Evolutionary conservation across 805 yeast species (phyloP).

Genomic region (Lachancea fermentati): DNA sequence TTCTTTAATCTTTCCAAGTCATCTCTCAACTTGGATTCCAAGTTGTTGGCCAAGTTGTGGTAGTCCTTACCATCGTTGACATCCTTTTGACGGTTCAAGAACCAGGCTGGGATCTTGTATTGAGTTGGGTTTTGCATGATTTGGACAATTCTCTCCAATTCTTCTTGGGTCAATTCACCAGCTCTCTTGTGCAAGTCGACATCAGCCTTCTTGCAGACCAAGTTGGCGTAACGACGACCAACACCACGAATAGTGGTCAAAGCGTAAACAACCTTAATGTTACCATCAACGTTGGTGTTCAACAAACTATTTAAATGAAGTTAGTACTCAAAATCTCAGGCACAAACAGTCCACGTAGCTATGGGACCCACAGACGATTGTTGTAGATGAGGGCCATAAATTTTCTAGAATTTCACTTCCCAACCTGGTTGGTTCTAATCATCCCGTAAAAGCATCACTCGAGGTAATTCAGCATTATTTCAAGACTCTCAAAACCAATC

Average conservation of each 20-base stretch:
- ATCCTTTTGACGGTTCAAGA: slow-evolving; percentile 99
- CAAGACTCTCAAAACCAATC: too few species aligned
- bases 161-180: slow-evolving; percentile 99
- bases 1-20: slow-evolving; percentile 99
- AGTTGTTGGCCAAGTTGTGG: slow-evolving; percentile 98
- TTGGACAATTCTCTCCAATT: slow-evolving; percentile 99
- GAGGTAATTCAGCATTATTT: too few species aligned
- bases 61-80: slow-evolving; percentile 97
- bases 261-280: slow-evolving; percentile 99
- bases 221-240: slow-evolving; percentile 99
- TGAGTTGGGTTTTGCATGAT: slow-evolving; percentile 99
- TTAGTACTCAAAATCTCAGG: slow-evolving; percentile 38
- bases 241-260: slow-evolving; percentile 99
- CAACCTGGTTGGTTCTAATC: too few species aligned
- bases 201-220: slow-evolving; percentile 99
- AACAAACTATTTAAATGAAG: slow-evolving; percentile 63
- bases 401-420: too few species aligned
- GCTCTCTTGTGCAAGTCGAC: slow-evolving; percentile 98
- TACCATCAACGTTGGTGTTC: slow-evolving; percentile 99
- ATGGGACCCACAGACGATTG: too few species aligned
- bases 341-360: too few species aligned
- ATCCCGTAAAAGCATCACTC: too few species aligned
- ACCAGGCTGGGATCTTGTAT: slow-evolving; percentile 99
- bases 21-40: slow-evolving; percentile 99
- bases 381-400: too few species aligned